Evolutionary conservation across 495 filamentous ascomycete genomes (phyloP).

Genomic region (Neurospora pannonica): DNA sequence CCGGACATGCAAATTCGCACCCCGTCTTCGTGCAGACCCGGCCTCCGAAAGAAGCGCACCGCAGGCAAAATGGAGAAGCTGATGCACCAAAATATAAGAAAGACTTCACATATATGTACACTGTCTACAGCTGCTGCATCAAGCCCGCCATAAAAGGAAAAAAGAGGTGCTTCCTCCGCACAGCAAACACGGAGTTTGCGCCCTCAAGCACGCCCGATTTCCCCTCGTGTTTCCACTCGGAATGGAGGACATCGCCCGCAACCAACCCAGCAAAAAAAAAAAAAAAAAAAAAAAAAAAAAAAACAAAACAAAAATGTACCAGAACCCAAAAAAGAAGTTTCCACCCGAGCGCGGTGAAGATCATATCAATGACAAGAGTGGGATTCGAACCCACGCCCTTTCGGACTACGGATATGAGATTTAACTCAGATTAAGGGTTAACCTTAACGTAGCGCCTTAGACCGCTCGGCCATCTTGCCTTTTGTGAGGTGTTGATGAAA

Average conservation of each 20-base stretch:
- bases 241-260: too few relatives aligned
- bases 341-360: too few relatives aligned
- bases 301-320: background rate
- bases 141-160: too few relatives aligned
- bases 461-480: constrained; percentile 19
- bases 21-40: too few relatives aligned
- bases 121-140: background rate
- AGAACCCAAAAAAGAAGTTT: too few relatives aligned
- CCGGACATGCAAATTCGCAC: background rate
- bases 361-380: constrained; percentile 1
- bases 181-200: too few relatives aligned
- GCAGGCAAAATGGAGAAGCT: too few relatives aligned
- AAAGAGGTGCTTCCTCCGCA: too few relatives aligned
- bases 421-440: constrained; percentile 8
- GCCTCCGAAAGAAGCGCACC: background rate
- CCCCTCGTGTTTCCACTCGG: too few relatives aligned
- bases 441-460: constrained; percentile 20
- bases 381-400: constrained; percentile 11
- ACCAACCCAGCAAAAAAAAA: too few relatives aligned
- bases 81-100: background rate
- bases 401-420: background rate
- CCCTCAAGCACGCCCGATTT: too few relatives aligned
- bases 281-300: background rate
- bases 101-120: background rate
- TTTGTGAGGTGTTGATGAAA: background rate